Percentiles rank a stretch among this genome's conserved stretches.
These are phyloP conservation scores for Agapanthus africanus DNA, from an alignment of 106 monocot species.

Conservation along the genomic window DNA sequence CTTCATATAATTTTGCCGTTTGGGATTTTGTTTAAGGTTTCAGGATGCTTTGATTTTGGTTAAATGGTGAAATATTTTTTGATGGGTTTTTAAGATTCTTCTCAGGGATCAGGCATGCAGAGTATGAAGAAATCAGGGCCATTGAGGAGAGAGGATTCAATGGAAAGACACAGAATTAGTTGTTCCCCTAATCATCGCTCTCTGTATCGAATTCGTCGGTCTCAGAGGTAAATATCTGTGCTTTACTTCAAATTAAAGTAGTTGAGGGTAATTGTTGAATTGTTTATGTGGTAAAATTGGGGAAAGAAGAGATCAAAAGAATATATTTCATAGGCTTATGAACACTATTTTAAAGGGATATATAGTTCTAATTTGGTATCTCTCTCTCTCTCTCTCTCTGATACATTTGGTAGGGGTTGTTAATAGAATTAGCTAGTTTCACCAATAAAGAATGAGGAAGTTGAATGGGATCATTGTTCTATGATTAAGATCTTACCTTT, in stretches of 20 bases:
- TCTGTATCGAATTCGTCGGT: constrained; percentile 1
- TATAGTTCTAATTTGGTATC: background rate
- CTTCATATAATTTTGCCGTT: background rate
- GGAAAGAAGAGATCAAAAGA: no score
- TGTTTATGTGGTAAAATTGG: background rate
- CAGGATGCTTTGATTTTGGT: background rate
- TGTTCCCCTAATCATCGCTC: background rate
- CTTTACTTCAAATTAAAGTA: background rate
- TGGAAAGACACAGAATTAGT: background rate
- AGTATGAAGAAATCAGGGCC: background rate
- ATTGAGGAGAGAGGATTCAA: background rate
- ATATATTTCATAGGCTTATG: background rate
- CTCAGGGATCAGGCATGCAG: constrained; percentile 6
- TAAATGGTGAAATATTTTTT: background rate
- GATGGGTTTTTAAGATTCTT: background rate
- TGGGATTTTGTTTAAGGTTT: background rate
- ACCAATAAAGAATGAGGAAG: background rate
- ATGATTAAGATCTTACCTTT: constrained; percentile 1
- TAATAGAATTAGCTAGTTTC: constrained; percentile 3
- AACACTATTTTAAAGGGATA: background rate
- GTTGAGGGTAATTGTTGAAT: background rate
- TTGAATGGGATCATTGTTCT: constrained; percentile 4
- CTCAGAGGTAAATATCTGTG: constrained; percentile 6
- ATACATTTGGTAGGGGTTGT: constrained; percentile 9
- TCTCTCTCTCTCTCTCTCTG: background rate